These are phyloP conservation scores for Thelonectria blattea DNA, from an alignment of 2,329 filamentous ascomycete genomes.

Conservation along the genomic window DNA sequence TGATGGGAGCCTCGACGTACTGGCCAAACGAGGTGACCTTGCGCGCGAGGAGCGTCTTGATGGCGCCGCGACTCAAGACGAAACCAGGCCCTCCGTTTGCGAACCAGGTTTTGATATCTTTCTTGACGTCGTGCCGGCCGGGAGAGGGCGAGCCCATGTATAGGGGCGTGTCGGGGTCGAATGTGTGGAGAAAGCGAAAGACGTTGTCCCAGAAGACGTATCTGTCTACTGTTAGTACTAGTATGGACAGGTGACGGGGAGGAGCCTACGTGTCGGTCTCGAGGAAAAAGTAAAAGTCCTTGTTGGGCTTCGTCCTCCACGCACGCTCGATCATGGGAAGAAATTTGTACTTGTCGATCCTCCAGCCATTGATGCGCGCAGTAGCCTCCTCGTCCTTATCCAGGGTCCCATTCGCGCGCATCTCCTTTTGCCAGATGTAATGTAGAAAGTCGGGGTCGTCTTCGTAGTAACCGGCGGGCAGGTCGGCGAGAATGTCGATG, in stretches of 20 bases:
- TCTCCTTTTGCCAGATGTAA: conserved; percentile 49
- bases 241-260: background rate
- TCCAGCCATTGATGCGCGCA: conserved; percentile 53
- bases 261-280: conserved; percentile 59
- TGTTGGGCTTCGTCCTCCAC: conserved; percentile 52
- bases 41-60: conserved; percentile 48
- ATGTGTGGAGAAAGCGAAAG: conserved; percentile 55
- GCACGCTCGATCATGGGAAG: conserved; percentile 60
- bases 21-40: conserved; percentile 42
- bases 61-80: conserved; percentile 52
- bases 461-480: conserved; percentile 49
- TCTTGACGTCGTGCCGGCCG: conserved; percentile 41
- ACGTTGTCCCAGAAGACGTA: conserved; percentile 48
- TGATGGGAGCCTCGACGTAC: conserved; percentile 47
- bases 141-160: conserved; percentile 59
- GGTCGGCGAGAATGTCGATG: conserved; percentile 53
- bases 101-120: conserved; percentile 49
- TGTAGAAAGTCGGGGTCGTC: conserved; percentile 46
- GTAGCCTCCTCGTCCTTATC: conserved; percentile 39
- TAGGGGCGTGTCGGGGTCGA: conserved; percentile 50
- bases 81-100: conserved; percentile 57
- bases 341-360: conserved; percentile 63
- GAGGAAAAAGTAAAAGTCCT: conserved; percentile 62
- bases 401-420: conserved; percentile 43
- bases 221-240: conserved; percentile 28